Base-by-base conservation (phyloP, 306 rosid genomes). In the Nissolia schottii region DNA sequence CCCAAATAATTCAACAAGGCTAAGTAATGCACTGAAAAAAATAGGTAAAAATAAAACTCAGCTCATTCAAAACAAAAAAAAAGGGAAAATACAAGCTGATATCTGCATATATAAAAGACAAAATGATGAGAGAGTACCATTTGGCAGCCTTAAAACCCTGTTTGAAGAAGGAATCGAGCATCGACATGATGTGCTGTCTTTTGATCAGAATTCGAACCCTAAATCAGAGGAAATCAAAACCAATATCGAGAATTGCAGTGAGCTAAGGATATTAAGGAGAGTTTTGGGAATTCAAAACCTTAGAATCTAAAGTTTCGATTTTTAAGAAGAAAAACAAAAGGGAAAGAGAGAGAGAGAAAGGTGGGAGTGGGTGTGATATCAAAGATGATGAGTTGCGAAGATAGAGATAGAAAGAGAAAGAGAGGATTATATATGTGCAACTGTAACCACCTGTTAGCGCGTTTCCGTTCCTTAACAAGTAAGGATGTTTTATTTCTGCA, bases 141-240 rank as follows among this genome's bases (percentile, higher is more conserved):
- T 91, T 88, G 72, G 90, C 79, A 41, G 96, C 96, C 73, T 86
- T 91, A 76, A 94, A 94, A 81, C 95, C 96, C 83, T 85, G 81
- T 90, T 77, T 88, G 91, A 94, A 91, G 88, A 94, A 82, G 32
- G 98, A 89, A 72, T 84, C 90, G 68, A 93, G 91, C 90, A 89
- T 86, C 87, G 95, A 82, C 96, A 87, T 89, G 85, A n/a, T n/a
- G 71, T 65, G 62, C 12, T 6, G 63, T 45, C 31, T 73, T 62
- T 22, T 45, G 76, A 82, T 57, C 79, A 79, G 64, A 80, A 79
- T 50, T 57, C 66, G 70, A 54, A 37, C 67, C 74, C 86, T 67
- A 24, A 67, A 54, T 54, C 22, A 23, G 34, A 58, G 50, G 11
- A 24, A 58, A 62, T 14, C 27, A 60, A 62, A 22, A 32, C 67